phyloP scores from a whole-genome alignment of 2,329 filamentous ascomycete genomes.

The Gliomastix tumulicola region DNA sequence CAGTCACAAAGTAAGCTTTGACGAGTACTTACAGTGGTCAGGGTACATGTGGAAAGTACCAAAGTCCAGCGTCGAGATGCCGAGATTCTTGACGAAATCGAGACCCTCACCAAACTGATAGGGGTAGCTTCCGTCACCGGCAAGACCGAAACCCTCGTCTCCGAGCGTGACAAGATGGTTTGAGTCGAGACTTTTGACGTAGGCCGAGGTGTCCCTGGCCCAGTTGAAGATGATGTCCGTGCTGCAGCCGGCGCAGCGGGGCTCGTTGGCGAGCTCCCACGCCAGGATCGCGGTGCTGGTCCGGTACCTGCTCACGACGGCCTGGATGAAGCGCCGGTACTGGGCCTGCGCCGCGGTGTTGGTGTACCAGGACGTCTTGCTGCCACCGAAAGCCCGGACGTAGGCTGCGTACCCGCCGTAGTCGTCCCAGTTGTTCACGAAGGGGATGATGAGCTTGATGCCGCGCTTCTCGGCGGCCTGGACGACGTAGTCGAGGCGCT shows the following conservation, averaged over 20 bases:
- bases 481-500: conserved; percentile 56
- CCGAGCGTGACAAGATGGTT: conserved; percentile 57
- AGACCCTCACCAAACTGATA: conserved; percentile 34
- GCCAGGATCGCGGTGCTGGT: conserved; percentile 39
- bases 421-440: conserved; percentile 65
- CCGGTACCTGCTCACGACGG: conserved; percentile 37
- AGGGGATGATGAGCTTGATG: conserved; percentile 56
- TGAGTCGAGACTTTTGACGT: conserved; percentile 55
- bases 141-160: conserved; percentile 43
- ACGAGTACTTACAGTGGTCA: conserved; percentile 17
- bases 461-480: conserved; percentile 48
- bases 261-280: conserved; percentile 48
- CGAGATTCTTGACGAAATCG: conserved; percentile 6
- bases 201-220: conserved; percentile 48
- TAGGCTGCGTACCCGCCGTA: conserved; percentile 59
- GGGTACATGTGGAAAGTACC: conserved; percentile 22
- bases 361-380: conserved; percentile 46
- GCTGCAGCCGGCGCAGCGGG: conserved; percentile 53
- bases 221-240: conserved; percentile 51
- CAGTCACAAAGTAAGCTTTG: neutral
- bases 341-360: conserved; percentile 37
- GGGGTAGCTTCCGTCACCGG: conserved; percentile 44
- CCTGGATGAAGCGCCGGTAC: conserved; percentile 40
- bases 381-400: conserved; percentile 44
- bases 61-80: conserved; percentile 44